Evolutionary conservation across 2,329 filamentous ascomycete species (phyloP).

Genomic region (Aquanectria penicillioides): DNA sequence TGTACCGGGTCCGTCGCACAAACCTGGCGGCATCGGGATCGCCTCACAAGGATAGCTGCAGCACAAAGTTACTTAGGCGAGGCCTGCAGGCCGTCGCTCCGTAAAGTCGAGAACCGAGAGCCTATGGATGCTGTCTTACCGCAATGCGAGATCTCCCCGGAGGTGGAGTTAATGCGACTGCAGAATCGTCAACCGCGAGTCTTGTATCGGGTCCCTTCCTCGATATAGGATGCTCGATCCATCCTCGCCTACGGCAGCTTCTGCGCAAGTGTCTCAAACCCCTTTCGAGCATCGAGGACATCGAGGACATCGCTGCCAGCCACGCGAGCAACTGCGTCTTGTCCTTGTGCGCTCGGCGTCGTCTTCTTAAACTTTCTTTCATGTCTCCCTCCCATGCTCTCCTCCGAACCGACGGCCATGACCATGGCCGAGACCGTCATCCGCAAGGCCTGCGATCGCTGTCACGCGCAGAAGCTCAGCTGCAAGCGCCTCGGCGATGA

Average conservation of each 20-base stretch:
- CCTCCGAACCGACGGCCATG: slow-evolving; percentile 39
- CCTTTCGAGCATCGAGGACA: neutral
- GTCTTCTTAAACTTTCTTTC: slow-evolving; percentile 43
- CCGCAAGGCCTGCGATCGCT: slow-evolving; percentile 59
- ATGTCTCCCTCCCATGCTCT: slow-evolving; percentile 39
- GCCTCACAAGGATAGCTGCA: slow-evolving; percentile 35
- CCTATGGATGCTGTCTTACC: slow-evolving; percentile 25
- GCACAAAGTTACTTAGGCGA: slow-evolving; percentile 37
- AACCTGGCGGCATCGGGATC: slow-evolving; percentile 37
- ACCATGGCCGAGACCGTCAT: slow-evolving; percentile 51
- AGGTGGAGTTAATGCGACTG: neutral
- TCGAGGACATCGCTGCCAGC: neutral
- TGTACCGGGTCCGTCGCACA: slow-evolving; percentile 38
- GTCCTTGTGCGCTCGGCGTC: slow-evolving; percentile 21
- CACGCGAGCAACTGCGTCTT: slow-evolving; percentile 1
- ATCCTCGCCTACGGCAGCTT: slow-evolving; percentile 9
- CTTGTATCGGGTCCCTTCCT: slow-evolving; percentile 4
- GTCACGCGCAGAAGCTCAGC: slow-evolving; percentile 57
- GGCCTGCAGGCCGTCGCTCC: slow-evolving; percentile 27
- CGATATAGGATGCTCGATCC: slow-evolving; percentile 16
- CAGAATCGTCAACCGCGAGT: slow-evolving; percentile 13
- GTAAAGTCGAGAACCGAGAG: neutral
- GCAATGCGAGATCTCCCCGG: slow-evolving; percentile 17
- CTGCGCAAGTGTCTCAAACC: slow-evolving; percentile 9
- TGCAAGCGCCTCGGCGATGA: slow-evolving; percentile 54